These are phyloP conservation scores for Aureobasidium sp. DNA, from an alignment of 2,329 filamentous ascomycete genomes.

Conservation along the genomic window DNA sequence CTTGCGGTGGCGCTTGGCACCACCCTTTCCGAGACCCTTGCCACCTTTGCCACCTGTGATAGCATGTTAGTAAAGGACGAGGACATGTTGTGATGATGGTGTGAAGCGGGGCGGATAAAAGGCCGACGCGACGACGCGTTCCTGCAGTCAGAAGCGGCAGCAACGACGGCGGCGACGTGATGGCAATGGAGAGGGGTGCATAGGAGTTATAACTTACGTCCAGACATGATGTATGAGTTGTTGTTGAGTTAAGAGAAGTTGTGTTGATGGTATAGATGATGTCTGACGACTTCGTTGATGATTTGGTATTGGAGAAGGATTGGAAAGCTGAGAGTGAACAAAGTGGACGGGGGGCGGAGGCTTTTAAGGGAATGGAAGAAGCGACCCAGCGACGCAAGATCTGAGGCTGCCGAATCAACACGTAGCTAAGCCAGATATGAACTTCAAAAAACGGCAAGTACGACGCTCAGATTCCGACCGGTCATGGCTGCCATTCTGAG, in stretches of 20 bases:
- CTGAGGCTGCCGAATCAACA: too few relatives aligned
- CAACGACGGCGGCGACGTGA: background rate
- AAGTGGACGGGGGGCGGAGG: background rate
- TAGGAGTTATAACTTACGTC: conserved; percentile 35
- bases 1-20: conserved; percentile 98
- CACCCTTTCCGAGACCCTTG: conserved; percentile 96
- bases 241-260: conserved; percentile 15
- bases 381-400: background rate
- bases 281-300: conserved; percentile 12
- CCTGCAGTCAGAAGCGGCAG: background rate
- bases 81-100: conserved; percentile 7
- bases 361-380: background rate
- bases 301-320: background rate
- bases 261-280: conserved; percentile 16
- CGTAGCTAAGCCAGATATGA: too few relatives aligned
- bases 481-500: too few relatives aligned
- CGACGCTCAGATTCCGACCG: too few relatives aligned
- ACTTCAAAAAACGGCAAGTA: too few relatives aligned
- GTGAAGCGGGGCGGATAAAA: background rate
- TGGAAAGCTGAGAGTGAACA: background rate
- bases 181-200: background rate
- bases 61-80: conserved; percentile 21
- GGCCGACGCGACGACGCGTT: conserved; percentile 9
- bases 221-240: conserved; percentile 40
- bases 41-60: conserved; percentile 79